Base-by-base conservation (phyloP, 768 basidiomycete genomes). In the Naganishia antarctica region DNA sequence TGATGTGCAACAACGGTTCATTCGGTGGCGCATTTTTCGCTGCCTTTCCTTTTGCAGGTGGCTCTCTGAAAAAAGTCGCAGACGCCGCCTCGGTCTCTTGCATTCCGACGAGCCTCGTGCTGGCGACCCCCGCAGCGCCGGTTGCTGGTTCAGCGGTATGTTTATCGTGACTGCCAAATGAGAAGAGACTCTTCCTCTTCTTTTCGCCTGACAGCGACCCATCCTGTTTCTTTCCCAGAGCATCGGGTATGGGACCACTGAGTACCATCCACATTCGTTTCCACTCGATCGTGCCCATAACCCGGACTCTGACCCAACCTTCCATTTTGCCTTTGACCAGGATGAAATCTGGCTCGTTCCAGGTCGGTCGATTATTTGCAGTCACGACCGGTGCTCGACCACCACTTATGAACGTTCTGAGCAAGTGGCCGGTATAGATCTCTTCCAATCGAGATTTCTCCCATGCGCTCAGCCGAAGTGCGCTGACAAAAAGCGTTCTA, bases 211-310 rank as follows among this genome's bases (percentile, higher is more conserved):
- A 1, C 31, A 23, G 21, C n/a, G n/a, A n/a, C 63, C 82, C 85
- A 53, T 71, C 71, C 2, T 60, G 43, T 8, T 58, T 58, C 18
- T 76, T 71, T 5, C 47, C 48, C 15, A 21, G 21, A 7, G 40
- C n/a, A n/a, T n/a, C 41, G 26, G 40, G 41, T 0, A 43, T 44
- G 0, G 63, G 63, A 15, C 43, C 43, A 23, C 51, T 37, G 40
- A 96, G 80, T 6, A 87, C 83, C 81, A 90, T 84, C 89, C 90
- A 98, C 47, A 92, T 82, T 44, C 85, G 83, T 75, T 91, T 91
- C 94, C 94, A 98, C 69, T 96, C 91, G 0, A 90, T 92, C 70
- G 92, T 91, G n/a, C 94, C 93, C n/a, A 92, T 88, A 41, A 97
- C 81, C 47, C 94, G 86, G 48, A 91, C 83, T 69, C 87, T 84